Conservation (phyloP, 352 stramenopile genomes). For the Pythium rishiriense region DNA sequence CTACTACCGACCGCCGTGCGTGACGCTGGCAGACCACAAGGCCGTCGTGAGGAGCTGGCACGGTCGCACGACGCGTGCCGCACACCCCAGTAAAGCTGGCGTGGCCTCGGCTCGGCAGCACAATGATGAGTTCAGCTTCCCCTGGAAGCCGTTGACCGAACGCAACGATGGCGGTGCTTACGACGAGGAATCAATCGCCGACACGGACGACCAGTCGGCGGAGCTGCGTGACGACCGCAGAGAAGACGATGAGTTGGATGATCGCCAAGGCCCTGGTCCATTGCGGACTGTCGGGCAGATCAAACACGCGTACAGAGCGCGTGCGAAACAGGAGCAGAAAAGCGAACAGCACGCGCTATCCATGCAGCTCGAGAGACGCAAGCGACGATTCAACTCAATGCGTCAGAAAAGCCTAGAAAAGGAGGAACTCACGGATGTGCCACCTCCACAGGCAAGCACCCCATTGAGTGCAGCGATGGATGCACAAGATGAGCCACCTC, state of each 20-base stretch:
- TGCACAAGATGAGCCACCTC: neutral
- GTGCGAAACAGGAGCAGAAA: slow-evolving; percentile 38
- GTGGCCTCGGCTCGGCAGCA: neutral
- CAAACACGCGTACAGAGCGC: slow-evolving; percentile 39
- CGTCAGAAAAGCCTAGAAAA: too few relatives aligned
- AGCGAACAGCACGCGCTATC: slow-evolving; percentile 21
- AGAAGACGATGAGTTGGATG: neutral
- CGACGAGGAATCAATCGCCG: neutral
- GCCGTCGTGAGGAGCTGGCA: slow-evolving; percentile 25
- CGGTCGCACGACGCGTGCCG: neutral
- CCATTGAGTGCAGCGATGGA: slow-evolving; percentile 9
- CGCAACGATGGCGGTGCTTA: neutral
- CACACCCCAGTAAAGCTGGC: neutral
- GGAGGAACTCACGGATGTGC: too few relatives aligned
- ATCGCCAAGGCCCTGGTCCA: neutral
- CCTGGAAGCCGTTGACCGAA: neutral
- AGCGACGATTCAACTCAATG: too few relatives aligned
- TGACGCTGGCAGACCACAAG: slow-evolving; percentile 20
- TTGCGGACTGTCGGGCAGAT: slow-evolving; percentile 45
- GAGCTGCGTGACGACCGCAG: too few relatives aligned
- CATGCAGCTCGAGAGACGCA: slow-evolving; percentile 10
- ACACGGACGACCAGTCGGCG: neutral
- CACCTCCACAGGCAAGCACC: too few relatives aligned
- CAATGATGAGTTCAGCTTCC: neutral
- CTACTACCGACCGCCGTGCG: neutral